Conservation (phyloP, 2,329 filamentous ascomycete genomes). For the Fusarium temperatum region DNA sequence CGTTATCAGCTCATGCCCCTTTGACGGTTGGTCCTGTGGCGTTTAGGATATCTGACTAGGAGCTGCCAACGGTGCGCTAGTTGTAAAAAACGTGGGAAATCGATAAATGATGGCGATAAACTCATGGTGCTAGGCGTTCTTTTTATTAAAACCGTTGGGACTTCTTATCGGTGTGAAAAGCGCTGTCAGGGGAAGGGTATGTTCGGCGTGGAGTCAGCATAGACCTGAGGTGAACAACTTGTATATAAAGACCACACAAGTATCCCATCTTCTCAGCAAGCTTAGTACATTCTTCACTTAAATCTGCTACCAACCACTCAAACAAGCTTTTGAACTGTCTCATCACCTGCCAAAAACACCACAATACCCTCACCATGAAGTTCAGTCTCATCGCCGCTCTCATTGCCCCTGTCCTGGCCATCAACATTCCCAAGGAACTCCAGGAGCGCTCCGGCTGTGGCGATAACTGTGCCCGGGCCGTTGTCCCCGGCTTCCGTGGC, state of each 20-base stretch:
- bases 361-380: slow-evolving; percentile 19
- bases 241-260: slow-evolving; percentile 6
- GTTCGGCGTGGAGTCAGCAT: too few relatives aligned
- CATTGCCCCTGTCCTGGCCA: slow-evolving; percentile 16
- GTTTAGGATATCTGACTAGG: slow-evolving; percentile 17
- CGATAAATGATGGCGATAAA: slow-evolving; percentile 6
- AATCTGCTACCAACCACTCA: neutral
- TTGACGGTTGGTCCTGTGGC: slow-evolving; percentile 22
- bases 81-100: neutral
- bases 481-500: slow-evolving; percentile 26
- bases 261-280: neutral
- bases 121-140: neutral
- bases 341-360: neutral
- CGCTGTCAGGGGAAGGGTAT: neutral
- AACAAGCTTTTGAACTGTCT: neutral
- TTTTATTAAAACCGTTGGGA: neutral
- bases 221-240: neutral
- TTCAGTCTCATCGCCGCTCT: slow-evolving; percentile 31
- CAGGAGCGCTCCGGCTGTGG: slow-evolving; percentile 22
- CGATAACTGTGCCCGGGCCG: slow-evolving; percentile 34
- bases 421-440: slow-evolving; percentile 27
- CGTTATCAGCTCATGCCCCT: neutral
- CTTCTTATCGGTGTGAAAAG: neutral
- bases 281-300: neutral
- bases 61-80: slow-evolving; percentile 9